Evolutionary conservation across 495 filamentous ascomycete species (phyloP).

Genomic region (Aspergillus carlsbadensis): DNA sequence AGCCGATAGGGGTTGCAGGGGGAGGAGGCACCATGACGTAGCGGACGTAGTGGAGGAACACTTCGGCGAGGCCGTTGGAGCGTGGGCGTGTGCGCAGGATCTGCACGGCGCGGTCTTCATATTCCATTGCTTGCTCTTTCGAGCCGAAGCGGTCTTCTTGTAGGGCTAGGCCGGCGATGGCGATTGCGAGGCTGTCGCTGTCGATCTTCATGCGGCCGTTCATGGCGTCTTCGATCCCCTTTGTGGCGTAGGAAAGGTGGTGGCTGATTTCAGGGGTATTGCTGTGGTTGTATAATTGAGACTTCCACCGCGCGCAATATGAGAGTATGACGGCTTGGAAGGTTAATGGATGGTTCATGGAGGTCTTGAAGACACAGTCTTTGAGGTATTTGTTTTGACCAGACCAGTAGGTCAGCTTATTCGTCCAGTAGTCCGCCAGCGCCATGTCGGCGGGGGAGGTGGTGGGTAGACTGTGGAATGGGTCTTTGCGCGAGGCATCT

Average conservation of each 20-base stretch:
- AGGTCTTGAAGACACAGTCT: conserved; percentile 34
- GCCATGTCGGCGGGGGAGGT: conserved; percentile 27
- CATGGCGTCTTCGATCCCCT: conserved; percentile 28
- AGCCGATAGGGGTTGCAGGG: background rate
- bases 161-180: conserved; percentile 40
- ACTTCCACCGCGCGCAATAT: conserved; percentile 43
- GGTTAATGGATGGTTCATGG: conserved; percentile 35
- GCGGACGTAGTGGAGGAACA: conserved; percentile 41
- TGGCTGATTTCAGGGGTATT: conserved; percentile 26
- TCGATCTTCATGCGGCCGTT: conserved; percentile 21
- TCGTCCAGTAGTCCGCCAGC: conserved; percentile 38
- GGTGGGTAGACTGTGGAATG: conserved; percentile 30
- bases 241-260: conserved; percentile 25
- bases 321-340: conserved; percentile 40
- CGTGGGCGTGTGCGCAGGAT: conserved; percentile 33
- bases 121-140: conserved; percentile 26
- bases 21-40: conserved; percentile 29
- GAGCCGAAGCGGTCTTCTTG: conserved; percentile 44
- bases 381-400: conserved; percentile 42
- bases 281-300: conserved; percentile 24
- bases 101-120: conserved; percentile 32
- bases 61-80: conserved; percentile 24
- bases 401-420: conserved; percentile 45
- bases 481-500: conserved; percentile 35
- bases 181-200: conserved; percentile 33